Evolutionary conservation across 345 rosid genomes (phyloP).

Genomic region (Citrus hindsii): DNA sequence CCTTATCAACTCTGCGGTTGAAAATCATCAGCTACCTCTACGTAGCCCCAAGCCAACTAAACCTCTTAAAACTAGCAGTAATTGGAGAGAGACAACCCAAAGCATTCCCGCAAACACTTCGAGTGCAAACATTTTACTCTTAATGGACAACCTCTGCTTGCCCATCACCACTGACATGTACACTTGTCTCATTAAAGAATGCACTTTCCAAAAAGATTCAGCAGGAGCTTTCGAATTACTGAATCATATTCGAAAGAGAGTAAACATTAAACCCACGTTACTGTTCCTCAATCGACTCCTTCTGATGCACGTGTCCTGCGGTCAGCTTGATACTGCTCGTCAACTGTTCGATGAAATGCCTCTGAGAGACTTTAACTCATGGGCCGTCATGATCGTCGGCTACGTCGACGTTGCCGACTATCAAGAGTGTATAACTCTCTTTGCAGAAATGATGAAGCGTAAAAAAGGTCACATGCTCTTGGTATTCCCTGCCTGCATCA

Average conservation of each 20-base stretch:
- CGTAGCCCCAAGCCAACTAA: background rate
- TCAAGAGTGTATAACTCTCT: conserved; percentile 39
- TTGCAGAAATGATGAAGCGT: conserved; percentile 31
- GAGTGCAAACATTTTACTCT: conserved; percentile 39
- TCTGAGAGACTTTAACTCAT: conserved; percentile 45
- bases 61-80: background rate
- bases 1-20: background rate
- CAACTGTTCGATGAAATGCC: conserved; percentile 69
- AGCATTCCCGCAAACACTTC: conserved; percentile 6
- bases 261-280: conserved; percentile 26
- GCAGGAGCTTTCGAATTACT: conserved; percentile 47
- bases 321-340: conserved; percentile 40
- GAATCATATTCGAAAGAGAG: conserved; percentile 30
- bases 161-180: conserved; percentile 49
- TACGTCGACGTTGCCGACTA: conserved; percentile 36
- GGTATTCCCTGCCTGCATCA: conserved; percentile 41
- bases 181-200: conserved; percentile 56
- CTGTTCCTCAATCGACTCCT: conserved; percentile 45
- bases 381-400: conserved; percentile 51
- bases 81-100: background rate
- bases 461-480: background rate
- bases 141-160: conserved; percentile 49
- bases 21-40: background rate
- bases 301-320: conserved; percentile 44
- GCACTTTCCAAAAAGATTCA: conserved; percentile 37